Evolutionary conservation across 2,329 filamentous ascomycete genomes (phyloP), one percentile per base, ranked within the genome.

Genomic region (Hortaea werneckii): DNA sequence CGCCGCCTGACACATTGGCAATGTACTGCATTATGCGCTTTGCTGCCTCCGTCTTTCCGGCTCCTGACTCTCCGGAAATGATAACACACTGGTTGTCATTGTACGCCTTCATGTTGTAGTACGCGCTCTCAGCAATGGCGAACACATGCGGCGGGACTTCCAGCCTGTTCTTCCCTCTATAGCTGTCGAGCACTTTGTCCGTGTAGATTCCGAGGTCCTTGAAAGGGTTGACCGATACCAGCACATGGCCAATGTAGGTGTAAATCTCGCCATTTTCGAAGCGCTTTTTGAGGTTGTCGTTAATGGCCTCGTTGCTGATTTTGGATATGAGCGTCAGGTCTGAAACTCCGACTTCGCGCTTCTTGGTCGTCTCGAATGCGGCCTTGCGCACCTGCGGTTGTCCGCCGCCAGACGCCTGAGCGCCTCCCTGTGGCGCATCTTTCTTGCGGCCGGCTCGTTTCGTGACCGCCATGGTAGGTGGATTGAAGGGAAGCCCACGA

Each of bases 41-140:
- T 50, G 92, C 92, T 5, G 92, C 92, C 69, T 98, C 92, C 10
- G 92, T 98, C 76, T 98, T 98, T 65, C 92, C 92, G 30, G 92
- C 92, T 64, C 92, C 92, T 2, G 92, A 96, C 70, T 98, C 92
- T 64, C 92, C 92, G 4, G 92, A 96, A 58, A 98, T 98, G 67
- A 98, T 98, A 56, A 98, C 90, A 71, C 92, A 96, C 67, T 98
- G 92, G 71, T 96, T 96, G 58, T 96, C 92, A 62, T 87, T 87
- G 75, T 98, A 98, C 40, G 89, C 90, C 67, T 96, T 96, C 92
- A 98, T 96, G 73, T 98, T 96, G 73, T 96, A 96, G 74, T 98
- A 98, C 45, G 89, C 69, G 6, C 90, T 85, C 69, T 98, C 92
- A 63, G 92, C 92, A 61, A 98, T 92, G 50, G 88, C 90, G 66